Base-by-base conservation (phyloP, 2,329 filamentous ascomycete genomes). In the Cladosporium sp. region DNA sequence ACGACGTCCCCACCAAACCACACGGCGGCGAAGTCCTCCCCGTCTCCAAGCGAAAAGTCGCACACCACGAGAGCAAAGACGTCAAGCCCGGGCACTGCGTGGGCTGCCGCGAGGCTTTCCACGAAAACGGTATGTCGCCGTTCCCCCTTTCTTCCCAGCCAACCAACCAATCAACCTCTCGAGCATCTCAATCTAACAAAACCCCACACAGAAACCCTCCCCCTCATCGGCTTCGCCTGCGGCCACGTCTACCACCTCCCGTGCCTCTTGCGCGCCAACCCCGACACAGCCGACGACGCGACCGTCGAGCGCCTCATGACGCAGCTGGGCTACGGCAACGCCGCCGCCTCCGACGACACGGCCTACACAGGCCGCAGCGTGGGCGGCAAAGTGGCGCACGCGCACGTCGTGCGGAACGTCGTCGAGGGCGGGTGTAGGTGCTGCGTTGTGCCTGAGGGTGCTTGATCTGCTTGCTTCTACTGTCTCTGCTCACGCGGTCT, bases 321-420 rank as follows among this genome's bases (percentile, higher is more conserved):
- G 38, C 61, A 64, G 51, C 61, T 71, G 13, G 70, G 79, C 18
- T 72, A 71, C 1, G 62, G 67, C 3, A 72, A 79, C 22, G 72
- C 71, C 2, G 58, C 64, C 2, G 70, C 68, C 13, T 12, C 34
- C 1, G 39, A 37, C 36, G 71, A 75, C 72, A 13, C 68, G 67
- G 50, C 68, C 5, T 59, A 61, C 47, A 50, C 54, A 19, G 60
- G 79, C 7, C 77, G 85, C 51, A 88, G 86, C 47, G 83, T 97
- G 6, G 88, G 89, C 0, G 82, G 85, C 24, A 96, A 96, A 70
- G 89, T 96, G 22, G 93, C 88, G 56, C 88, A 89, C 64, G 90
- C 91, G 34, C 80, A 89, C 56, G 67, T 96, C 49, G 70, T 96
- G 53, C 79, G 84, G 58, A 86, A 91, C 61, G 82, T 82, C 54